Percentiles rank a stretch among this genome's conserved stretches.
phyloP scores from a whole-genome alignment of 805 yeast species.

The Komagataella phaffii region DNA sequence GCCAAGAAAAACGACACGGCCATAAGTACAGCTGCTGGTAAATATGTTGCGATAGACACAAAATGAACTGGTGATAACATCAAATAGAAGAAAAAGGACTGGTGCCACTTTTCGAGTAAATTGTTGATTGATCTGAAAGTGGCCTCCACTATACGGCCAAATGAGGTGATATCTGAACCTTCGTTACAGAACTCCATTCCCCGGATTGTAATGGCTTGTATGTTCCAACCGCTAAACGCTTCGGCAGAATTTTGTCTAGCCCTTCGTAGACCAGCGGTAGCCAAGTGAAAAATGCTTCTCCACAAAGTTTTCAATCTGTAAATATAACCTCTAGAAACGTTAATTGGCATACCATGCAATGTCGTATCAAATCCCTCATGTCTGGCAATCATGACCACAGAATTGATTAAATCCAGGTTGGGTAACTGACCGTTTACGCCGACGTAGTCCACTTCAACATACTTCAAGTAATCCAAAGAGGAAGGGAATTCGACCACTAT shows the following conservation, averaged over 20 bases:
- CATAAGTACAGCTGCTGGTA: constrained; percentile 71
- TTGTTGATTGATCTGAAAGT: constrained; percentile 82
- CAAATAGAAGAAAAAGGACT: constrained; percentile 87
- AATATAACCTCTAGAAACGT: constrained; percentile 33
- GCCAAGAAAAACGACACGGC: constrained; percentile 60
- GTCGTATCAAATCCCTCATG: constrained; percentile 67
- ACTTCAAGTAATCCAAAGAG: constrained; percentile 52
- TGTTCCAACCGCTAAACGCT: constrained; percentile 92
- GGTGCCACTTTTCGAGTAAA: constrained; percentile 90
- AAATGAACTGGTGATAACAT: constrained; percentile 65
- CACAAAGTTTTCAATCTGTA: constrained; percentile 45
- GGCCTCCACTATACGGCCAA: constrained; percentile 84
- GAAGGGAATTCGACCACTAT: constrained; percentile 67
- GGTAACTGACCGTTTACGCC: constrained; percentile 96
- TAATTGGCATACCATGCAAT: constrained; percentile 44
- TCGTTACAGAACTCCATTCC: constrained; percentile 25
- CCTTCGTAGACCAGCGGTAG: constrained; percentile 43
- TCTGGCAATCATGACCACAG: constrained; percentile 58
- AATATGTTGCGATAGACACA: constrained; percentile 87
- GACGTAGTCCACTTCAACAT: constrained; percentile 62
- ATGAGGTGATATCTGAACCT: constrained; percentile 63
- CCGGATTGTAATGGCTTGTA: constrained; percentile 73
- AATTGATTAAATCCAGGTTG: constrained; percentile 77
- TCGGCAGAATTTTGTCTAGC: constrained; percentile 53
- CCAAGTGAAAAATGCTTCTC: constrained; percentile 54